Conservation (phyloP, 768 basidiomycete genomes). For the Suillus ampliporus region DNA sequence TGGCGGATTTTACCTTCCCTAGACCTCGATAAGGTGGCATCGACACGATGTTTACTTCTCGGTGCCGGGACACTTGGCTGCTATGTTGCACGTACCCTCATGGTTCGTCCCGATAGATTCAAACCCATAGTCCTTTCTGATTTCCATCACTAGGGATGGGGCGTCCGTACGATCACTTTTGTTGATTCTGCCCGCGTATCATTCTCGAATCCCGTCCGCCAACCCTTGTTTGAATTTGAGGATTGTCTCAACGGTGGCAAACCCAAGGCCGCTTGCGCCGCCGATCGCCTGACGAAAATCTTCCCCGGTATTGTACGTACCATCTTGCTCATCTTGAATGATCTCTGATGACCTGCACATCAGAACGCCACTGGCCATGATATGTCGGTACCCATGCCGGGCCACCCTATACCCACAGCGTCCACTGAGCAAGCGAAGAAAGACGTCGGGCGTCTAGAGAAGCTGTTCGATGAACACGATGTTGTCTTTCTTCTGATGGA, state of each 20-base stretch:
- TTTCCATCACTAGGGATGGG: constrained; percentile 78
- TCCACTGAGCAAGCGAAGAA: constrained; percentile 60
- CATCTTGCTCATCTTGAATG: not conserved
- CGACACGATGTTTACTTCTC: constrained; percentile 81
- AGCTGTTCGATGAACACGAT: constrained; percentile 85
- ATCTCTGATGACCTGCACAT: not conserved
- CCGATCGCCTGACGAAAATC: constrained; percentile 82
- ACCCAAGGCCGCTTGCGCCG: constrained; percentile 92
- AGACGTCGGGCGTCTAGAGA: constrained; percentile 77
- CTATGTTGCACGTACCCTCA: constrained; percentile 90
- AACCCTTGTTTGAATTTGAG: constrained; percentile 94
- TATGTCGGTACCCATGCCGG: constrained; percentile 95
- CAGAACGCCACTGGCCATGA: constrained; percentile 84
- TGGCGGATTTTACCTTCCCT: constrained; percentile 94
- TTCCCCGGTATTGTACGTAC: constrained; percentile 88
- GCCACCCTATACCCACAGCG: constrained; percentile 81
- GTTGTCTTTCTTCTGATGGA: constrained; percentile 96
- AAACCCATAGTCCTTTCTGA: constrained; percentile 2
- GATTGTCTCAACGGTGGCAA: constrained; percentile 94
- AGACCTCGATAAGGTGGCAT: constrained; percentile 85
- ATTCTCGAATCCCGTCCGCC: constrained; percentile 97
- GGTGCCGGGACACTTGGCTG: constrained; percentile 98
- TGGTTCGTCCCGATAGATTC: constrained; percentile 57
- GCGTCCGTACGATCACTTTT: constrained; percentile 90
- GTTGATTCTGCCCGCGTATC: constrained; percentile 92